phyloP scores from a whole-genome alignment of 192 early-diverging fungal species.

The Kappamyces sp. region DNA sequence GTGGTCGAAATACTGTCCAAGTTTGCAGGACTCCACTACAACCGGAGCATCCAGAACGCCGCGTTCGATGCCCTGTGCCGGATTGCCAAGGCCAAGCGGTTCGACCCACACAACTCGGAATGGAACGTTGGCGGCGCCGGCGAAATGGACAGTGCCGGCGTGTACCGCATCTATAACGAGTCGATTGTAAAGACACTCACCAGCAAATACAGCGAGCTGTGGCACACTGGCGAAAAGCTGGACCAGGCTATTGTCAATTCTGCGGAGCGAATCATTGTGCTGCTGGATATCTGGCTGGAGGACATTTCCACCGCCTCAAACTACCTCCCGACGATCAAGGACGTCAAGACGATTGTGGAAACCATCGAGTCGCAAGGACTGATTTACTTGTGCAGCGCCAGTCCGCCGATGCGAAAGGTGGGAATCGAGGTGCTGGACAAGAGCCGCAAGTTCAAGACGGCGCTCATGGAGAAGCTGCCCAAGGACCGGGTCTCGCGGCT shows the following conservation, averaged over 20 bases:
- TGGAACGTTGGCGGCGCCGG: too few species aligned
- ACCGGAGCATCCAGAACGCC: constrained; percentile 68
- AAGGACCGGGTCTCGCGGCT: background rate
- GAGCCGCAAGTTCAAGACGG: constrained; percentile 44
- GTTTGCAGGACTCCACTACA: constrained; percentile 73
- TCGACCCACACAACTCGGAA: background rate
- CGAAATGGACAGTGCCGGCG: background rate
- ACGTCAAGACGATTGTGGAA: constrained; percentile 45
- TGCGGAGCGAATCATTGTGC: constrained; percentile 11
- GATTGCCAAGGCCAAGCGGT: constrained; percentile 45
- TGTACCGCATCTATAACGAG: background rate
- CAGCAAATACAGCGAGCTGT: constrained; percentile 7
- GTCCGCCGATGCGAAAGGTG: constrained; percentile 48
- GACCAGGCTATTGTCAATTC: too few species aligned
- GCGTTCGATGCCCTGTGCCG: constrained; percentile 59
- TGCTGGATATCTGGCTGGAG: constrained; percentile 31
- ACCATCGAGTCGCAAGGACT: constrained; percentile 72
- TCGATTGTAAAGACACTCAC: background rate
- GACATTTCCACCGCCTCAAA: constrained; percentile 18
- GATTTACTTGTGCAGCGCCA: constrained; percentile 59
- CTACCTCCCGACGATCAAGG: constrained; percentile 12
- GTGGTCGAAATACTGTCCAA: constrained; percentile 75
- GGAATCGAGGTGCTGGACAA: constrained; percentile 58
- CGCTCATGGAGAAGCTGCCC: constrained; percentile 7
- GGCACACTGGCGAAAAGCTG: background rate